Evolutionary conservation across 2,329 filamentous ascomycete species (phyloP).

Genomic region (Colletotrichum lupini): DNA sequence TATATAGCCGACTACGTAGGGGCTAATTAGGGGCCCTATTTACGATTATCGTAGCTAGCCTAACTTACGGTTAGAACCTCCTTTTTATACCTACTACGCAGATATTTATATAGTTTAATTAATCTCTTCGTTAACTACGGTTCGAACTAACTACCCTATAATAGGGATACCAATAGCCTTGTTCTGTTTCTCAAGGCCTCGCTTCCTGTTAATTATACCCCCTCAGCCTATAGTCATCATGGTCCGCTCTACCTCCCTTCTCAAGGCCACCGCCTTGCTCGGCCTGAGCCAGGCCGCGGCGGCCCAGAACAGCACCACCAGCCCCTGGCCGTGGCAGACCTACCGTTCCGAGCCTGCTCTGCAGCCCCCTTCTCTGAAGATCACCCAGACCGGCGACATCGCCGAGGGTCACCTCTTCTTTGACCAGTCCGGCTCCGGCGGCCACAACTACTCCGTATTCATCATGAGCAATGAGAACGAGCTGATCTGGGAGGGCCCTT

Average conservation of each 20-base stretch:
- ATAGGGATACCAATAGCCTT: too few relatives aligned
- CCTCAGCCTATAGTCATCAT: background rate
- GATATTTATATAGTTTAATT: too few relatives aligned
- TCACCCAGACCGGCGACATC: conserved; percentile 31
- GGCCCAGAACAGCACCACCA: conserved; percentile 12
- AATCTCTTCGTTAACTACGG: too few relatives aligned
- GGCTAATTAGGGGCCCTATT: too few relatives aligned
- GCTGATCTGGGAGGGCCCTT: conserved; percentile 41
- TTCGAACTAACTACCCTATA: too few relatives aligned
- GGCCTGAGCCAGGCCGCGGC: background rate
- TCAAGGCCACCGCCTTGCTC: background rate
- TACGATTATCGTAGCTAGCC: too few relatives aligned
- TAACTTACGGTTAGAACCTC: too few relatives aligned
- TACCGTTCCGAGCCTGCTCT: conserved; percentile 23
- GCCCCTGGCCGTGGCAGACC: conserved; percentile 25
- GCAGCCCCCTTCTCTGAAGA: conserved; percentile 16
- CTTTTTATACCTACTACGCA: too few relatives aligned
- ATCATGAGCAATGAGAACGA: conserved; percentile 44
- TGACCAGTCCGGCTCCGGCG: conserved; percentile 35
- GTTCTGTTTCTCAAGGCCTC: background rate
- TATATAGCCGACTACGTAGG: too few relatives aligned
- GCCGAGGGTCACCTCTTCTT: conserved; percentile 43
- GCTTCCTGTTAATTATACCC: background rate
- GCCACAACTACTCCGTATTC: conserved; percentile 30
- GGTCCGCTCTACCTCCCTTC: background rate